Evolutionary conservation across 2,329 filamentous ascomycete genomes (phyloP).

Genomic region (Claviceps fusiformis): DNA sequence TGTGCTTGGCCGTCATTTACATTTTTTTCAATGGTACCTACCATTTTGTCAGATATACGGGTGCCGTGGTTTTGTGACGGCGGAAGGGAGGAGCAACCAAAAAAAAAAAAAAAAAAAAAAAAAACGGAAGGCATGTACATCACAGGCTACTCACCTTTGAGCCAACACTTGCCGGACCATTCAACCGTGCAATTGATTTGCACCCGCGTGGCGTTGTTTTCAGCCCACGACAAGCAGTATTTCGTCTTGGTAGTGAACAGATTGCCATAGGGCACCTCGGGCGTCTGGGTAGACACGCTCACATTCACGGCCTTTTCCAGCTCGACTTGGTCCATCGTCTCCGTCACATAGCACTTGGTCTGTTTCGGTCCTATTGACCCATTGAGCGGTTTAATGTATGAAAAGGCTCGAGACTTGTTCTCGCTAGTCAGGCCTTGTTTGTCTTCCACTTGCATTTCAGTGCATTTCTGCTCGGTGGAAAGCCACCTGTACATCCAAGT

Average conservation of each 20-base stretch:
- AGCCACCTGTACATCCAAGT: constrained; percentile 81
- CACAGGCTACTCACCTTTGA: constrained; percentile 55
- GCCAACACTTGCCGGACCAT: constrained; percentile 96
- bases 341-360: constrained; percentile 84
- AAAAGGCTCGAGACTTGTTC: constrained; percentile 60
- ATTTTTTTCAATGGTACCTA: constrained; percentile 90
- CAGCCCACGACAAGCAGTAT: constrained; percentile 88
- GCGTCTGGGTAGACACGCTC: constrained; percentile 73
- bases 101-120: neutral
- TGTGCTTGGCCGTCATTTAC: constrained; percentile 77
- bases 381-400: constrained; percentile 83
- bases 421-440: constrained; percentile 66
- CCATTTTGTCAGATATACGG: constrained; percentile 16
- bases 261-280: constrained; percentile 89
- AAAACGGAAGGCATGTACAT: neutral
- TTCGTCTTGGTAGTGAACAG: constrained; percentile 85
- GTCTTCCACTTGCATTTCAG: constrained; percentile 77
- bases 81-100: neutral
- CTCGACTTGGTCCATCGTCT: constrained; percentile 73
- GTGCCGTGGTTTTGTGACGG: no score
- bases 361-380: constrained; percentile 79
- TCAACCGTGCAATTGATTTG: constrained; percentile 84
- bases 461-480: constrained; percentile 73
- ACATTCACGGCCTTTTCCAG: constrained; percentile 77
- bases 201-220: constrained; percentile 71